Evolutionary conservation across 2,329 filamentous ascomycete genomes (phyloP).

Genomic region (Penicillium sp.): DNA sequence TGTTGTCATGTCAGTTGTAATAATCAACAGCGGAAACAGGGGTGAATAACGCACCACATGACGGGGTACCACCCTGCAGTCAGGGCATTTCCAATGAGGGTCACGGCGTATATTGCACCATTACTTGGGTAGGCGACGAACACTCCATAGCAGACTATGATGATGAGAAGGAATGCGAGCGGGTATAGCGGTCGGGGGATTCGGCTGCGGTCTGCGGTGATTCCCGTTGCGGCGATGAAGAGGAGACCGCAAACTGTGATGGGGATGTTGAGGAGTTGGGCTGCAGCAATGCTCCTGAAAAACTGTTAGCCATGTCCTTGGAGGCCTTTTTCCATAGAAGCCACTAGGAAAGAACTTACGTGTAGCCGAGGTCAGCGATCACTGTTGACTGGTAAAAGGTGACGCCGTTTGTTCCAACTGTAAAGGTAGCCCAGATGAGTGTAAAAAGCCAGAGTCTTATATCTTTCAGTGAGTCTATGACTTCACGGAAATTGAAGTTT

Average conservation of each 20-base stretch:
- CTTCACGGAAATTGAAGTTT: slow-evolving; percentile 43
- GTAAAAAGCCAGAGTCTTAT: slow-evolving; percentile 48
- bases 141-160: slow-evolving; percentile 48
- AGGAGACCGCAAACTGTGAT: slow-evolving; percentile 45
- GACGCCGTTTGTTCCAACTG: slow-evolving; percentile 47
- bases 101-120: slow-evolving; percentile 51
- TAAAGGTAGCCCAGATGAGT: slow-evolving; percentile 49
- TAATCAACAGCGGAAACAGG: too few relatives aligned
- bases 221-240: slow-evolving; percentile 41
- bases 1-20: neutral
- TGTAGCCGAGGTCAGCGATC: slow-evolving; percentile 44
- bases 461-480: slow-evolving; percentile 42
- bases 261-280: slow-evolving; percentile 53
- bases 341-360: slow-evolving; percentile 29
- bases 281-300: slow-evolving; percentile 44
- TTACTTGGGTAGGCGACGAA: slow-evolving; percentile 48
- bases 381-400: slow-evolving; percentile 46
- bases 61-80: slow-evolving; percentile 48
- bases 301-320: neutral
- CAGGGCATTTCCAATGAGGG: slow-evolving; percentile 46
- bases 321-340: neutral
- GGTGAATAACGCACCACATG: slow-evolving; percentile 40
- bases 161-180: slow-evolving; percentile 44
- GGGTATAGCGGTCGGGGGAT: slow-evolving; percentile 49
- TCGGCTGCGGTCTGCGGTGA: slow-evolving; percentile 40